Percentiles rank a stretch among this genome's conserved stretches.
phyloP scores from a whole-genome alignment of 2,329 filamentous ascomycete species.

The Hypoxylon rubiginosum region DNA sequence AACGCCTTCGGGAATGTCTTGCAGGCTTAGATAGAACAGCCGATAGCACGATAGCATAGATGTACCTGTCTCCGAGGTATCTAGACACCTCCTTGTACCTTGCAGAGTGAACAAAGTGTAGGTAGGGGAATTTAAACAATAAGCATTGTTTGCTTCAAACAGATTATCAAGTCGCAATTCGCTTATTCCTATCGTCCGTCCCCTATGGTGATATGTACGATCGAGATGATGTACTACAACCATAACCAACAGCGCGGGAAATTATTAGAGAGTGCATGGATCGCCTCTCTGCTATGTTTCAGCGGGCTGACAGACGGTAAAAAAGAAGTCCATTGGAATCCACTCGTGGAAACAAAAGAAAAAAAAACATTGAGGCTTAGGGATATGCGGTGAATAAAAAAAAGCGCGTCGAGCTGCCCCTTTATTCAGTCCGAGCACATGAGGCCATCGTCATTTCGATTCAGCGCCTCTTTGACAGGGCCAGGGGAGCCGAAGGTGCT shows the following conservation, averaged over 20 bases:
- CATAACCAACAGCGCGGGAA: neutral
- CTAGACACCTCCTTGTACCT: neutral
- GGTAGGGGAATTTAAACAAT: neutral
- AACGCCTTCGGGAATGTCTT: slow-evolving; percentile 23
- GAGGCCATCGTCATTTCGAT: slow-evolving; percentile 44
- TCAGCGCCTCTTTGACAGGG: slow-evolving; percentile 34
- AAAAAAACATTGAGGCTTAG: slow-evolving; percentile 10
- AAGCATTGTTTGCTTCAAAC: slow-evolving; percentile 15
- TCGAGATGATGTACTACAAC: slow-evolving; percentile 8
- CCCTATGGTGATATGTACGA: neutral
- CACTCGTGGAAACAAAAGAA: slow-evolving; percentile 16
- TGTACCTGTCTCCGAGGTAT: neutral
- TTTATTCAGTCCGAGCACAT: slow-evolving; percentile 29
- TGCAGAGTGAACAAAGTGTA: neutral
- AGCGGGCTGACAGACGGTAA: slow-evolving; percentile 1
- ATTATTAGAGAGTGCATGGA: neutral
- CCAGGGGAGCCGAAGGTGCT: slow-evolving; percentile 11
- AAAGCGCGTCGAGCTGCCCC: slow-evolving; percentile 26
- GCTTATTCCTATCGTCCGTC: neutral
- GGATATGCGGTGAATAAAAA: slow-evolving; percentile 19
- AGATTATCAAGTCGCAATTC: neutral
- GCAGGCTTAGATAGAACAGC: slow-evolving; percentile 7
- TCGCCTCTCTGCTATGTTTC: neutral
- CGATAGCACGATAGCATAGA: neutral
- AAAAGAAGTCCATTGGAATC: slow-evolving; percentile 9